Evolutionary conservation across 1,284 basidiomycete genomes (phyloP), one percentile per base, ranked within the genome.

Genomic region (Ceratobasidium sp.): DNA sequence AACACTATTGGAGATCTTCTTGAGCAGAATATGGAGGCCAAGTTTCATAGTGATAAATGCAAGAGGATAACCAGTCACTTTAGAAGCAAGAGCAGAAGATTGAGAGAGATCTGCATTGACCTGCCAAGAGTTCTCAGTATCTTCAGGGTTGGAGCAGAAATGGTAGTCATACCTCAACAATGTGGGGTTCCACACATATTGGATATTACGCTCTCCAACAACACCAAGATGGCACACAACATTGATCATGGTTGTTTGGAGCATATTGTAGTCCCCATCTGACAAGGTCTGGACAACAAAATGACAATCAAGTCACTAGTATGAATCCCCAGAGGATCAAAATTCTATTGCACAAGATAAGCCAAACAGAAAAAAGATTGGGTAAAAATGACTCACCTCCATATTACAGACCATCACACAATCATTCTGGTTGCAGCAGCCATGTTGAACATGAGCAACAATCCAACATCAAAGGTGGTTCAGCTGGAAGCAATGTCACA

Each of bases 321-420:
- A 83, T 99, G 98, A 81, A 98, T 98, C 79, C 97, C 98, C 51
- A 99, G 89, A 51, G 98, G 97, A 84, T 99, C 97, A 81, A 99
- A 99, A 87, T 99, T 99, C 95, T 98, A 80, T 34, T 25, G 11
- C 19, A 29, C 32, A 6, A 37, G 11, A 25, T 29, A 29, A 51
- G 22, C 9, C 37, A 15, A 34, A 32, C 51, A 57, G n/a, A 15
- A 57, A n/a, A 25, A n/a, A 46, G 61, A 32, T 17, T 5, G 46
- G 34, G 59, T 62, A 69, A 59, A 69, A 76, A 32, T 43, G 15
- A 85, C 91, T 78, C 76, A 95, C 96, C 94, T 99, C 97, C 97
- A 99, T 99, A 87, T 99, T 99, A 86, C 98, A 99, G 79, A 99
- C 97, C 0, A 96, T 98, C 85, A 99, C 99, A 83, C 97, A 98